Evolutionary conservation across 139 green algal genomes (phyloP).

Genomic region (Tetraselmis striata): DNA sequence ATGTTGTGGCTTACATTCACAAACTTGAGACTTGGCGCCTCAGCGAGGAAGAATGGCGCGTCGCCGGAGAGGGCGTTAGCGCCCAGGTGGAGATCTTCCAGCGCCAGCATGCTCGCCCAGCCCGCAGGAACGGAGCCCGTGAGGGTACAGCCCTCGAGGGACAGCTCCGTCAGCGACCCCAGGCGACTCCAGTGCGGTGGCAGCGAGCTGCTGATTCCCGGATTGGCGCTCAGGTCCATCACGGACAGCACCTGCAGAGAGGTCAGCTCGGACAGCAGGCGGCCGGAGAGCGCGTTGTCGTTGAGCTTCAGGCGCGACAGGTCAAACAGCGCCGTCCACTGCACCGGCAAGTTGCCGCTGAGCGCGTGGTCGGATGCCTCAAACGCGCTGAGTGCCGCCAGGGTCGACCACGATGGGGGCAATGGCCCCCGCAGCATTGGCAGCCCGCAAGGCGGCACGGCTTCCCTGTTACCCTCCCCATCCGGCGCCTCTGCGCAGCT

Average conservation of each 20-base stretch:
- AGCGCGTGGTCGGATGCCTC: not conserved
- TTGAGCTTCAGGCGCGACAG: not conserved
- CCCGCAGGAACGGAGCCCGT: not conserved
- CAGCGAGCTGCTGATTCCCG: not conserved
- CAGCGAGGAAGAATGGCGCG: not conserved
- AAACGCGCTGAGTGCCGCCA: not conserved
- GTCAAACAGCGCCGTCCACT: not conserved
- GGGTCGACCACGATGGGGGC: not conserved
- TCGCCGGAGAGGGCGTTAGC: not conserved
- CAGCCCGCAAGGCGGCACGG: not conserved
- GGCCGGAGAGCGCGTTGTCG: not conserved
- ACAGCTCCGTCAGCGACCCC: not conserved
- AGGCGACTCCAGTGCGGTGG: not conserved
- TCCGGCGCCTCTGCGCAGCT: no score
- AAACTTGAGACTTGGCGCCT: not conserved
- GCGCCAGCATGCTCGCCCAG: not conserved
- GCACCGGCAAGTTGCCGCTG: not conserved
- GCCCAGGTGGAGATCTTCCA: not conserved
- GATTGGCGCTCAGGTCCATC: not conserved
- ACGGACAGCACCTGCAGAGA: not conserved
- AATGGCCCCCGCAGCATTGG: not conserved
- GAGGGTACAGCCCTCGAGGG: not conserved
- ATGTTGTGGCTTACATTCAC: not conserved
- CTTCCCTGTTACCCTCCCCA: no score
- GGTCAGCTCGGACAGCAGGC: not conserved